phyloP scores from a whole-genome alignment of 116 monocot genomes.

The Thalassia testudinum region DNA sequence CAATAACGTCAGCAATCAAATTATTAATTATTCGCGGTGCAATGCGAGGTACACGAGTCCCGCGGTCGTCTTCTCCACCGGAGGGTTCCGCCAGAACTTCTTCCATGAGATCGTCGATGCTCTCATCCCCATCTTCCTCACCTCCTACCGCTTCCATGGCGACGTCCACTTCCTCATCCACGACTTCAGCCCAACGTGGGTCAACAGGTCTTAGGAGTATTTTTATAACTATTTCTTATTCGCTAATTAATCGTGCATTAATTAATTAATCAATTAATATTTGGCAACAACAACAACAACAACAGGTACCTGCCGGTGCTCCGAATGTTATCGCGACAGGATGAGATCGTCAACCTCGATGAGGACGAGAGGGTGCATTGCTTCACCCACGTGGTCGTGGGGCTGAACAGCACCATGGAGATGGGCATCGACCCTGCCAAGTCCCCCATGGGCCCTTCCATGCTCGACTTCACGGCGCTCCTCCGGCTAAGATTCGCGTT shows the following conservation, averaged over 20 bases:
- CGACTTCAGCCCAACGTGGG: slow-evolving; percentile 5
- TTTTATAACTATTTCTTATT: too few relatives aligned
- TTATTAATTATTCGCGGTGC: neutral
- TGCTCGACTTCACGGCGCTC: neutral
- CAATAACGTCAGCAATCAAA: too few relatives aligned
- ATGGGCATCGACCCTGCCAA: slow-evolving; percentile 31
- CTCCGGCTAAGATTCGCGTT: too few relatives aligned
- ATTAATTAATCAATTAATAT: too few relatives aligned
- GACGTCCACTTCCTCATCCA: slow-evolving; percentile 10
- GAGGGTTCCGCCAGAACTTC: slow-evolving; percentile 12
- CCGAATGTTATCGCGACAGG: slow-evolving; percentile 23
- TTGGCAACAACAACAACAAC: too few relatives aligned
- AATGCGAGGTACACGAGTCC: neutral
- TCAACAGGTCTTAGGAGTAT: neutral
- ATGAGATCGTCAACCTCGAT: slow-evolving; percentile 37
- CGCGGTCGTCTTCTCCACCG: slow-evolving; percentile 11
- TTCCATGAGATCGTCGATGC: slow-evolving; percentile 20
- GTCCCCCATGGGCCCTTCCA: slow-evolving; percentile 16
- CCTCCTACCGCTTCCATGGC: slow-evolving; percentile 3
- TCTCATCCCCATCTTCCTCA: slow-evolving; percentile 12
- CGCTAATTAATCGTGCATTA: too few relatives aligned
- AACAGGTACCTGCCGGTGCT: too few relatives aligned
- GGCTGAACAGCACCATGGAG: slow-evolving; percentile 39
- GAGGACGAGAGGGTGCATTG: slow-evolving; percentile 42
- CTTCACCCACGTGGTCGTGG: slow-evolving; percentile 48